phyloP scores from a whole-genome alignment of 1,284 basidiomycete genomes.

The Ustilago vetiveriae region DNA sequence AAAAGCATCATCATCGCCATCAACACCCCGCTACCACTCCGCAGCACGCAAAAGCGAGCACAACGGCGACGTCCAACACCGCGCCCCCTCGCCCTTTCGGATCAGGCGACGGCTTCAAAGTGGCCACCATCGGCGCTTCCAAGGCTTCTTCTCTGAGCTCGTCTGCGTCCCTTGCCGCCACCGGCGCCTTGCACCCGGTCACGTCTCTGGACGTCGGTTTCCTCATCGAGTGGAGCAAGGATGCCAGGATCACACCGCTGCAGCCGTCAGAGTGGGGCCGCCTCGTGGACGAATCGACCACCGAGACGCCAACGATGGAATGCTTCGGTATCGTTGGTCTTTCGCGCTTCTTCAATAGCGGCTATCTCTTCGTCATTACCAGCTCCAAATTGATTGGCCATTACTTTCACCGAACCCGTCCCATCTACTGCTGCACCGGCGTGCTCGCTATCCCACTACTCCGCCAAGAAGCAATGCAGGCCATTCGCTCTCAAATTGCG shows the following conservation, averaged over 20 bases:
- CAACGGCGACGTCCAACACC: constrained; percentile 4
- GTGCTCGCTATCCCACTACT: constrained; percentile 55
- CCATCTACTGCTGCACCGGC: constrained; percentile 54
- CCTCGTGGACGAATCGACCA: constrained; percentile 7
- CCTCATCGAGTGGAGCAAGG: constrained; percentile 41
- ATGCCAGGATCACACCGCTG: constrained; percentile 28
- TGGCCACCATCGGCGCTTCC: constrained; percentile 29
- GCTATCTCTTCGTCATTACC: constrained; percentile 60
- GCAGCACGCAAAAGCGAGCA: constrained; percentile 19
- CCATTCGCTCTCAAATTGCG: constrained; percentile 25
- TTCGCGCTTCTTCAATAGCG: constrained; percentile 51
- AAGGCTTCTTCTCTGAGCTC: constrained; percentile 10
- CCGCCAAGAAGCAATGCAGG: constrained; percentile 29
- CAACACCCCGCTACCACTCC: not conserved
- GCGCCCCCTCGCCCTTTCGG: constrained; percentile 12
- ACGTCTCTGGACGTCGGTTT: constrained; percentile 39
- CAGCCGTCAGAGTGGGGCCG: constrained; percentile 19
- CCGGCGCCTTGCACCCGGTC: constrained; percentile 7
- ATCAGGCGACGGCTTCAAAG: constrained; percentile 43
- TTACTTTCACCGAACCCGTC: constrained; percentile 49
- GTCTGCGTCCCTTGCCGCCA: not conserved
- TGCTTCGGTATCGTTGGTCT: constrained; percentile 53
- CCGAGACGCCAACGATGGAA: constrained; percentile 18
- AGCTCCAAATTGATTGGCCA: constrained; percentile 47
- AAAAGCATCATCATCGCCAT: constrained; percentile 12